Evolutionary conservation across 176 grass and related monocot species (phyloP).

Genomic region (Aechmea fasciata): DNA sequence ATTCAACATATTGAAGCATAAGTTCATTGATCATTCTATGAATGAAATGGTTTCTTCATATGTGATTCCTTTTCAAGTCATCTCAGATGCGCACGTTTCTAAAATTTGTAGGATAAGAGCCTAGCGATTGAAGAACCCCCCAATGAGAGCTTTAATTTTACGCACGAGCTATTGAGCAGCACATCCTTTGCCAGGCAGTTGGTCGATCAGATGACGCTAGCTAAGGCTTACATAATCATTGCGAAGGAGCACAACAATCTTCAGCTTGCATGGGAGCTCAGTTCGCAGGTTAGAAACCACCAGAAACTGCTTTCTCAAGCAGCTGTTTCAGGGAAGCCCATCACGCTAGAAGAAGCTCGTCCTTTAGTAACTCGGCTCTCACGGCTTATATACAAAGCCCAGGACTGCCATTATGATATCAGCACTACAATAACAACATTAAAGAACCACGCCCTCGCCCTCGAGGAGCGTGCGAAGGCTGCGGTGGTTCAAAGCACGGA

Average conservation of each 20-base stretch:
- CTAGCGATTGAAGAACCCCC: conserved; percentile 25
- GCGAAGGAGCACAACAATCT: conserved; percentile 89
- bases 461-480: conserved; percentile 89
- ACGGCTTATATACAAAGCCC: conserved; percentile 84
- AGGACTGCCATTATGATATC: conserved; percentile 96
- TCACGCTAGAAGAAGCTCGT: conserved; percentile 62
- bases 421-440: conserved; percentile 74
- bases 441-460: conserved; percentile 67
- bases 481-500: conserved; percentile 68
- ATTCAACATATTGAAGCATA: not conserved
- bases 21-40: too few species aligned
- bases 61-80: not conserved
- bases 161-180: conserved; percentile 88
- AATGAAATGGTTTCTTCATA: not conserved
- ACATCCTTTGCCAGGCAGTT: conserved; percentile 85
- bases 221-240: conserved; percentile 87
- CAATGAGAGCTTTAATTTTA: conserved; percentile 65
- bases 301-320: conserved; percentile 81
- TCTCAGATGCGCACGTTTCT: conserved; percentile 28
- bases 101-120: conserved; percentile 52
- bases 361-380: conserved; percentile 66
- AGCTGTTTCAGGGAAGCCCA: conserved; percentile 64
- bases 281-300: conserved; percentile 82
- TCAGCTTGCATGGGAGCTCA: conserved; percentile 92
- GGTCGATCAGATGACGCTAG: conserved; percentile 88